Evolutionary conservation across 1,284 basidiomycete genomes (phyloP).

Genomic region (Peniophora sp.): DNA sequence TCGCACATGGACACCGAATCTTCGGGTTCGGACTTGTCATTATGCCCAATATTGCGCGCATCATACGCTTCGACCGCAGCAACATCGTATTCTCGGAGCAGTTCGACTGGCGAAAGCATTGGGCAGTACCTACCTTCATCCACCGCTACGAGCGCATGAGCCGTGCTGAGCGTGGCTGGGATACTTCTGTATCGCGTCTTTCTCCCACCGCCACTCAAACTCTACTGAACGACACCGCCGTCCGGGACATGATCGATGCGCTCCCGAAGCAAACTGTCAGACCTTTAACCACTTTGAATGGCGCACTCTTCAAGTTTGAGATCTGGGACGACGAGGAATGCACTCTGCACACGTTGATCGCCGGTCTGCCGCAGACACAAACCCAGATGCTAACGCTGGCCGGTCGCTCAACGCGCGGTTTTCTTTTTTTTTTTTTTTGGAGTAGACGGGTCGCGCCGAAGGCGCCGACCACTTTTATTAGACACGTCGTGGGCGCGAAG

Average conservation of each 20-base stretch:
- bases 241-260: background rate
- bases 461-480: no score
- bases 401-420: background rate
- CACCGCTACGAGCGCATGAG: background rate
- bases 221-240: background rate
- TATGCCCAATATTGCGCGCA: background rate
- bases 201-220: background rate
- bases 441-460: no score
- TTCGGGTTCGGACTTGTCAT: background rate
- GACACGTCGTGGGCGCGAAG: no score
- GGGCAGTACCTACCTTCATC: background rate
- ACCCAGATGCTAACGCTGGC: no score
- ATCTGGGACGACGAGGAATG: background rate
- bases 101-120: background rate
- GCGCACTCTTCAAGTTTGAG: background rate
- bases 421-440: no score
- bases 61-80: background rate
- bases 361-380: no score
- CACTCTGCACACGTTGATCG: background rate
- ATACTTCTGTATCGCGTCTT: background rate
- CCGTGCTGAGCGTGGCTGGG: background rate
- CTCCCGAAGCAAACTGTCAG: background rate
- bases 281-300: background rate
- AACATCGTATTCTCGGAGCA: background rate
- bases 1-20: background rate